A percentile compares a stretch with the other conserved stretches of the same genome.
Evolutionary conservation across 2,329 filamentous ascomycete genomes (phyloP).

Genomic region (Helotiales sp.): DNA sequence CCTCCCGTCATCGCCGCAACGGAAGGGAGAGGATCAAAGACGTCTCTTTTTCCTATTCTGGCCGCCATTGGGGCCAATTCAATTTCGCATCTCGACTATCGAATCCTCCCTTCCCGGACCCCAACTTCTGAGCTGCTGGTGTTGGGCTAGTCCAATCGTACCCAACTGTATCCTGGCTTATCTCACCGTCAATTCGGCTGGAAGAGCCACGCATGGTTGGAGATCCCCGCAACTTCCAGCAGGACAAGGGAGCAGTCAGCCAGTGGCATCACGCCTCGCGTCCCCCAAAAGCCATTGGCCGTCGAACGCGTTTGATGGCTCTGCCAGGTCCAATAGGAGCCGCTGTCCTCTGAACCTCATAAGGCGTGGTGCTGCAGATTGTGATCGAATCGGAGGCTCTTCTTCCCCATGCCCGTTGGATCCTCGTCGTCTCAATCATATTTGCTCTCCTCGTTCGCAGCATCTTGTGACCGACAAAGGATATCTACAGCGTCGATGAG

Average conservation of each 20-base stretch:
- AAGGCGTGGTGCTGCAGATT: neutral
- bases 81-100: too few species aligned
- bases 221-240: neutral
- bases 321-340: neutral
- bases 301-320: constrained; percentile 2
- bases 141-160: neutral
- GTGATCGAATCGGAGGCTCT: neutral
- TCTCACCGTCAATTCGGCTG: neutral
- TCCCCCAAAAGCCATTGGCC: constrained; percentile 2
- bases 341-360: neutral
- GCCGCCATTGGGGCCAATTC: neutral
- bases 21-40: neutral
- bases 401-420: neutral
- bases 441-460: neutral
- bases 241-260: neutral
- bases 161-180: neutral
- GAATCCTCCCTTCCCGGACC: neutral
- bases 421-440: neutral
- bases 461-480: neutral
- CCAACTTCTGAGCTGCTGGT: neutral
- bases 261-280: constrained; percentile 4
- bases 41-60: neutral
- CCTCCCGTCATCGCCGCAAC: neutral
- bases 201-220: neutral
- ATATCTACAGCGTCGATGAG: neutral